phyloP scores from a whole-genome alignment of 305 asterid species.

The Fraxinus xanthoxyloides region DNA sequence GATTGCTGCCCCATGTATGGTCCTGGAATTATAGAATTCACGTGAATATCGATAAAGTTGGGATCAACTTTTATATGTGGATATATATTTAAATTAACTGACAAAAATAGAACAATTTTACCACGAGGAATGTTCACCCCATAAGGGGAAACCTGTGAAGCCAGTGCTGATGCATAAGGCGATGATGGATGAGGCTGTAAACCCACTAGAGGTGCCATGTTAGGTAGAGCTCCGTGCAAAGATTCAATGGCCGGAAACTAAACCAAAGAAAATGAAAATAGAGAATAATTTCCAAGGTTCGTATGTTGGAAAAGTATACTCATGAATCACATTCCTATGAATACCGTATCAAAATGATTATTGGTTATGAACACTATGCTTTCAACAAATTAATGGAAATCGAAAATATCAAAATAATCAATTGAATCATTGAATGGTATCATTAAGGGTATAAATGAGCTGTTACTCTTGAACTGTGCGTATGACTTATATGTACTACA shows the following conservation, averaged over 20 bases:
- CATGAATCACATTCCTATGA: not conserved
- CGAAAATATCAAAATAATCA: not conserved
- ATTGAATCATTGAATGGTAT: not conserved
- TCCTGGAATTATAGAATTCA: constrained; percentile 34
- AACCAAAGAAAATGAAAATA: not conserved
- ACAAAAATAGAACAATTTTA: constrained; percentile 11
- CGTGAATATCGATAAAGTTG: not conserved
- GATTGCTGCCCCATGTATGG: constrained; percentile 51
- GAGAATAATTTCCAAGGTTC: not conserved
- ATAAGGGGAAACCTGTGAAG: constrained; percentile 37
- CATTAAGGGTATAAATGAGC: not conserved
- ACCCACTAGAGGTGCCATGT: constrained; percentile 25
- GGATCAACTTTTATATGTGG: not conserved
- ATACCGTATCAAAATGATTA: not conserved
- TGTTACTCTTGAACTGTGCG: not conserved
- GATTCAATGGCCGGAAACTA: constrained; percentile 61
- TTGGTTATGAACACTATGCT: not conserved
- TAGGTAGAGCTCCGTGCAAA: constrained; percentile 52
- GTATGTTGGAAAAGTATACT: not conserved
- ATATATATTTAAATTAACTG: not conserved
- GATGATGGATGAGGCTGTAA: constrained; percentile 37
- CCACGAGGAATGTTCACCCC: constrained; percentile 52
- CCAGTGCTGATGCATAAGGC: constrained; percentile 34
- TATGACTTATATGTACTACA: not conserved
- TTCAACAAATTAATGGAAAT: not conserved